phyloP scores from a whole-genome alignment of 495 filamentous ascomycete genomes.

The Bryoglossum gracile region DNA sequence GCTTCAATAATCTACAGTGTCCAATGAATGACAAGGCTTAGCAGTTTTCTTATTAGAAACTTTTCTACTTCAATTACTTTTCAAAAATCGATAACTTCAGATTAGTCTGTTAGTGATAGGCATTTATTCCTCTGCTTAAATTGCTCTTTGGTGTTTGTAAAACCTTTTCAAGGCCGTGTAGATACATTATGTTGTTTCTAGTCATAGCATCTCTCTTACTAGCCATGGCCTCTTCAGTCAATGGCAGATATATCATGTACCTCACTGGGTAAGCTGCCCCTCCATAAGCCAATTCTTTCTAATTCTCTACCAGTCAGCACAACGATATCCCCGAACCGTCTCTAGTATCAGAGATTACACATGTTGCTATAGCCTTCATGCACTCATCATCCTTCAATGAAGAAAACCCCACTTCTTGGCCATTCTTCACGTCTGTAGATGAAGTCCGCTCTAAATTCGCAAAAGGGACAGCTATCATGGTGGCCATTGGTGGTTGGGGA shows the following conservation, averaged over 20 bases:
- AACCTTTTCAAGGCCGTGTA: too few relatives aligned
- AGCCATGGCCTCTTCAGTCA: conserved; percentile 10
- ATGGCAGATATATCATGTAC: conserved; percentile 49
- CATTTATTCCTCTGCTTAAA: too few relatives aligned
- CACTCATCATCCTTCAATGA: conserved; percentile 52
- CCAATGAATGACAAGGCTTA: too few relatives aligned
- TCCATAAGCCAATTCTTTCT: neutral
- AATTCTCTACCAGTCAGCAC: conserved; percentile 38
- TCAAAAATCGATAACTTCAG: too few relatives aligned
- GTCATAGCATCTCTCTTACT: neutral
- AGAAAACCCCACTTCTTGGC: conserved; percentile 39
- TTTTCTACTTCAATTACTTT: too few relatives aligned
- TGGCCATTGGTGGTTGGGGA: conserved; percentile 72
- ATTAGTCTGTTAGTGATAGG: too few relatives aligned
- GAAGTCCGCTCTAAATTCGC: conserved; percentile 51
- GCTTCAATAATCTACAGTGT: too few relatives aligned
- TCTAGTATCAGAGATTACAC: conserved; percentile 44
- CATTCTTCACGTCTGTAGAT: conserved; percentile 52
- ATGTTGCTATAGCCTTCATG: conserved; percentile 66
- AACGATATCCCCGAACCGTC: conserved; percentile 39
- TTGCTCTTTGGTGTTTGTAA: too few relatives aligned
- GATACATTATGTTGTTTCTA: neutral
- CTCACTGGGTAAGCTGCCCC: conserved; percentile 42
- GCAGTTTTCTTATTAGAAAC: too few relatives aligned
- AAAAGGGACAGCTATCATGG: conserved; percentile 53